Conservation (phyloP, 768 basidiomycete species). For the Rhizopogon vulgaris region DNA sequence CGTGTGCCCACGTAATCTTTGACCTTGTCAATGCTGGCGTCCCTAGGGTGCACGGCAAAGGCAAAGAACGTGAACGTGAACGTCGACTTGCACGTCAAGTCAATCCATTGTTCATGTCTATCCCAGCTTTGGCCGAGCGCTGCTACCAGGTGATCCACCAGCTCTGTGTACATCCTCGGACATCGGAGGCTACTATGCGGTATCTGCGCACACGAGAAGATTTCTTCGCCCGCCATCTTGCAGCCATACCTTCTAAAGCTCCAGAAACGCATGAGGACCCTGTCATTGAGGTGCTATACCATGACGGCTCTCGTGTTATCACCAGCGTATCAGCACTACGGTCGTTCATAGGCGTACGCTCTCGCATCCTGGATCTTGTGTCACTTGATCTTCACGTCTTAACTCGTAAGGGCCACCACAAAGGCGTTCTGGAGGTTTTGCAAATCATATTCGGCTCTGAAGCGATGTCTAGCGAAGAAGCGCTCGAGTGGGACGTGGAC, state of each 20-base stretch:
- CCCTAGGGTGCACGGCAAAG: constrained; percentile 45
- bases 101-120: constrained; percentile 52
- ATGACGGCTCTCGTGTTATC: constrained; percentile 61
- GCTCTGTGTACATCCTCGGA: constrained; percentile 80
- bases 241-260: constrained; percentile 60
- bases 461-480: constrained; percentile 35
- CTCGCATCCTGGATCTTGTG: constrained; percentile 78
- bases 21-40: constrained; percentile 71
- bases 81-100: constrained; percentile 22
- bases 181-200: constrained; percentile 74
- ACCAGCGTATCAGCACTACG: constrained; percentile 65
- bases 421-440: constrained; percentile 67
- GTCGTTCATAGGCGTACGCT: constrained; percentile 76
- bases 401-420: constrained; percentile 70
- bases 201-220: constrained; percentile 86
- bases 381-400: constrained; percentile 87
- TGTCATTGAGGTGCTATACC: constrained; percentile 54
- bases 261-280: constrained; percentile 46
- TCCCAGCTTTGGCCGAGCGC: constrained; percentile 80
- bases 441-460: constrained; percentile 77
- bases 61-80: constrained; percentile 29
- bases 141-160: constrained; percentile 81
- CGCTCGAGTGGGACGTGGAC: constrained; percentile 38
- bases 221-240: constrained; percentile 85
- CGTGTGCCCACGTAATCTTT: constrained; percentile 77